These are phyloP conservation scores for Somion occarium DNA, from an alignment of 1,284 basidiomycete species.

Conservation along the genomic window DNA sequence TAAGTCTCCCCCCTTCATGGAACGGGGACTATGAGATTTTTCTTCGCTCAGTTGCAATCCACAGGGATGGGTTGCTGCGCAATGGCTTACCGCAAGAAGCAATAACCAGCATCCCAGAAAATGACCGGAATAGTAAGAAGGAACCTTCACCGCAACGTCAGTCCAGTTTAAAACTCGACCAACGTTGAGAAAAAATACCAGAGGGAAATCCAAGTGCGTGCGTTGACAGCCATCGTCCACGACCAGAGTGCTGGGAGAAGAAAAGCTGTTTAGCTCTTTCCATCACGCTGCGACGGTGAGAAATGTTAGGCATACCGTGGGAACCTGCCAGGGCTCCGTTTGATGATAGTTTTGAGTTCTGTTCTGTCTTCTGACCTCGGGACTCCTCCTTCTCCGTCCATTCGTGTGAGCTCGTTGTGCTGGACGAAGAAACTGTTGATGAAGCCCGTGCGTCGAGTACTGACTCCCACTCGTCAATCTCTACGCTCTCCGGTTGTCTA, in stretches of 20 bases:
- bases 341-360: too few relatives aligned
- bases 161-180: slow-evolving; percentile 5
- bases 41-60: not conserved
- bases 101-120: slow-evolving; percentile 69
- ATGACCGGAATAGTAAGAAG: slow-evolving; percentile 55
- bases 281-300: not conserved
- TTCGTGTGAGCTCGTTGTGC: not conserved
- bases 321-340: too few relatives aligned
- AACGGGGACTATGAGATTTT: slow-evolving; percentile 41
- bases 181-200: slow-evolving; percentile 17
- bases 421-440: not conserved
- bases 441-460: not conserved
- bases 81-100: slow-evolving; percentile 54
- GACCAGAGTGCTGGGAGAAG: not conserved
- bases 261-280: too few relatives aligned
- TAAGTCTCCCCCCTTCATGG: slow-evolving; percentile 75
- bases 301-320: not conserved
- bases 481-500: not conserved
- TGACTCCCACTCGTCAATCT: not conserved
- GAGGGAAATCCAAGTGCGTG: slow-evolving; percentile 21
- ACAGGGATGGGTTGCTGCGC: too few relatives aligned
- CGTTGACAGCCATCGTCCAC: slow-evolving; percentile 22
- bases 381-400: not conserved
- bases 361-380: not conserved
- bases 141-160: slow-evolving; percentile 33